These are phyloP conservation scores for Xylaria intraflava DNA, from an alignment of 495 filamentous ascomycete species.

Conservation along the genomic window DNA sequence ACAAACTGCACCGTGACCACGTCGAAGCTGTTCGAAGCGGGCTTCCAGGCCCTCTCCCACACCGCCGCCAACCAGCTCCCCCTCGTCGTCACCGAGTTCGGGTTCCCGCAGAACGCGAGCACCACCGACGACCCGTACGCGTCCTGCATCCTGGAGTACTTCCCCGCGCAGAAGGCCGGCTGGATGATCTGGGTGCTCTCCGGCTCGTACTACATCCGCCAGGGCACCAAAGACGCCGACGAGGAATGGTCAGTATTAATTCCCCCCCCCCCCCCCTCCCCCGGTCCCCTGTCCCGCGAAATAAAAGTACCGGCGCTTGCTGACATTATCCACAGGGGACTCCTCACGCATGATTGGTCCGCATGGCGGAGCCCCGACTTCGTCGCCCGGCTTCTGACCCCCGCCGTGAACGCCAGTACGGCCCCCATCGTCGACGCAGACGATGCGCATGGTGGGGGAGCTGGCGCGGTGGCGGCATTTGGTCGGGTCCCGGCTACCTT, in stretches of 20 bases:
- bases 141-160: slow-evolving; percentile 40
- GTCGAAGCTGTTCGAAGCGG: slow-evolving; percentile 44
- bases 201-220: slow-evolving; percentile 50
- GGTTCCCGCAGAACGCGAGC: slow-evolving; percentile 32
- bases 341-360: slow-evolving; percentile 36
- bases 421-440: slow-evolving; percentile 12
- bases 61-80: slow-evolving; percentile 41
- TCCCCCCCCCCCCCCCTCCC: no score
- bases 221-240: slow-evolving; percentile 43
- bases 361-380: slow-evolving; percentile 33
- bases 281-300: no score
- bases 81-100: slow-evolving; percentile 47
- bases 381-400: slow-evolving; percentile 24
- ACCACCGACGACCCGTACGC: slow-evolving; percentile 38
- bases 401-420: slow-evolving; percentile 26
- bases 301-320: neutral
- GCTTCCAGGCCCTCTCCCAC: slow-evolving; percentile 47
- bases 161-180: slow-evolving; percentile 40
- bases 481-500: neutral
- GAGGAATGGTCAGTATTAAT: slow-evolving; percentile 39
- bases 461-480: neutral
- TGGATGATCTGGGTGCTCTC: slow-evolving; percentile 54
- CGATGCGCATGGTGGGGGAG: neutral
- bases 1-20: slow-evolving; percentile 41
- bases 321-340: slow-evolving; percentile 21